Base-by-base conservation (phyloP, 495 filamentous ascomycete genomes). In the Lindgomyces ingoldianus region DNA sequence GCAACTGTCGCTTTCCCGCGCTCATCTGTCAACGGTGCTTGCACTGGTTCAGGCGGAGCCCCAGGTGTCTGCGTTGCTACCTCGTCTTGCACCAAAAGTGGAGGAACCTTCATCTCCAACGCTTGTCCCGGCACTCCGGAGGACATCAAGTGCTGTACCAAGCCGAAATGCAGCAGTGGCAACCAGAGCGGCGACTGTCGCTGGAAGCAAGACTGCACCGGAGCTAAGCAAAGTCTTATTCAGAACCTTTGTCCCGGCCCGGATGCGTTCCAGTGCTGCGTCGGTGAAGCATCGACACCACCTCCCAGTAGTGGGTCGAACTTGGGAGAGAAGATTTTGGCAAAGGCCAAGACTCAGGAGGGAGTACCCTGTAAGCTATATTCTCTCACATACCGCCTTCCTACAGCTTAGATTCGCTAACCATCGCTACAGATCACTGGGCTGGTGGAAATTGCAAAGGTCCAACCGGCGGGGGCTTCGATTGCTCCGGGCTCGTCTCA, bases 401-500 rank as follows among this genome's bases (percentile, higher is more conserved):
- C 26, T 33, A 21, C 3, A 25, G 19, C 6, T 33, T 6, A 2
- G 10, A 14, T 55, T 36, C 21, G 36, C 62, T 60, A 14, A 60
- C 49, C 0, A 48, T 8, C 6, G n/a, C n/a, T 48, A 24, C 18
- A 66, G 63, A 66, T 27, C 63, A 60, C 26, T 74, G 68, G 71
- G 72, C 69, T 12, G 71, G 72, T 19, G 72, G 72, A 30, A 68
- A 41, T 51, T 74, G 72, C 64, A 60, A 55, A 56, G 63, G 72
- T 1, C 65, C 71, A 8, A 67, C 71, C 1, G 46, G 53, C 9
- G 72, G 69, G n/a, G 72, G 72, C 21, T 74, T 67, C 50, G 72
- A 74, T 39, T 74, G 72, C 46, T 74, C 72, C 3, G 71, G 72
- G 16, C 60, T 73, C 19, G 58, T 74, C n/a, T 65, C 50, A 12